Evolutionary conservation across 2,329 filamentous ascomycete species (phyloP), one percentile per base, ranked within the genome.

Genomic region (Cladosporium sphaerospermum): DNA sequence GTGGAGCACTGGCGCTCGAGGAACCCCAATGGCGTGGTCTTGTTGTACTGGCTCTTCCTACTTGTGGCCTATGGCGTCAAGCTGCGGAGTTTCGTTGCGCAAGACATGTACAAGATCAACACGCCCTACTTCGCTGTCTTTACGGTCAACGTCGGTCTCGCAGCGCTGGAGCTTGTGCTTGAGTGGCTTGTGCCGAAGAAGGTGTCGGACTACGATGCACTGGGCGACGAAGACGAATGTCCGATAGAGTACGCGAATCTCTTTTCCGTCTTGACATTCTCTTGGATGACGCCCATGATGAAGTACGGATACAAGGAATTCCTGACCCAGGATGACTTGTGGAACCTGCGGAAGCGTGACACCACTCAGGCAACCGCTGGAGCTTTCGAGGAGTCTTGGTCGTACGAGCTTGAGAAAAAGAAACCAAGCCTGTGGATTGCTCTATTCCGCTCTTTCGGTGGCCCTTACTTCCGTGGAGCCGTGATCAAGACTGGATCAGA

Each of bases 251-350:
- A 96, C 68, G 91, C 93, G 10, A 90, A 92, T 56, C 78, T 97
- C 49, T 99, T 99, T 73, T 96, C 92, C 3, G 83, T 88, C 47
- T 78, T 99, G 43, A 96, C 92, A 0, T 99, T 99, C 70, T 85
- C 87, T 52, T 99, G 93, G 93, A 96, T 99, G 92, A 97, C 93
- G 0, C 91, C 93, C 0, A 75, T 99, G 81, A 99, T 99, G 93
- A 90, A 84, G 66, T 86, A 86, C 66, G 93, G 93, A 1, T 97
- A 99, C 75, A 88, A 86, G 65, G 83, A 91, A 55, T 99, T 84
- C 68, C 77, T 99, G 57, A 96, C 90, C 1, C 90, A 97, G 68
- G 89, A 96, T 58, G 92, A 99, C 69, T 78, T 99, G 19, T 99
- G 95, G 95, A 92, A 89, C 56, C 76, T 99, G 54, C 82, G 90